Conservation (phyloP, 352 stramenopile genomes). For the Bremia lactucae region DNA sequence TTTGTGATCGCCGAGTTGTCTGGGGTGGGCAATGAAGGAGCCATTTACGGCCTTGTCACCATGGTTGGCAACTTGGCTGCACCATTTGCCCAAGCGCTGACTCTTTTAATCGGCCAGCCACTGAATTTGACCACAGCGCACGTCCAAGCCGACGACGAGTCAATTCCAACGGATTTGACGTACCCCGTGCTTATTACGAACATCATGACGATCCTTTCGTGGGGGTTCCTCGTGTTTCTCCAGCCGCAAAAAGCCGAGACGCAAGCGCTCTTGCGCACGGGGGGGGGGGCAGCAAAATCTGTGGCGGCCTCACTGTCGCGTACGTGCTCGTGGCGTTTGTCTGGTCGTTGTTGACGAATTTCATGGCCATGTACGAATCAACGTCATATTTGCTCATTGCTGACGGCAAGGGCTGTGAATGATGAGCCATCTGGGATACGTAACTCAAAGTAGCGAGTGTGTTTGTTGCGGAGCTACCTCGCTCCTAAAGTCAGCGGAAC, state of each 20-base stretch:
- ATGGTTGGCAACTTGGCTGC: conserved; percentile 28
- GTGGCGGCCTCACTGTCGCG: conserved; percentile 22
- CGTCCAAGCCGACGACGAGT: conserved; percentile 27
- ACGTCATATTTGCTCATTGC: conserved; percentile 34
- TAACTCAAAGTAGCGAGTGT: no score
- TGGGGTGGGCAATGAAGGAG: conserved; percentile 36
- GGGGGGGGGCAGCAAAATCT: conserved; percentile 25
- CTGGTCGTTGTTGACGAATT: conserved; percentile 33
- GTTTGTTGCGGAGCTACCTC: no score
- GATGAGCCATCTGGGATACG: no score
- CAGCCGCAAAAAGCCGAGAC: conserved; percentile 35
- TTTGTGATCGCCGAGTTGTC: conserved; percentile 39
- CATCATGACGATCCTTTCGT: conserved; percentile 23
- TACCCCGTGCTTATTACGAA: conserved; percentile 33
- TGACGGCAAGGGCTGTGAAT: conserved; percentile 28
- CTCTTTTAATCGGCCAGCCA: conserved; percentile 24
- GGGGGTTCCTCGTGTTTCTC: conserved; percentile 26
- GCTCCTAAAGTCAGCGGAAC: no score
- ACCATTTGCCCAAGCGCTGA: conserved; percentile 30
- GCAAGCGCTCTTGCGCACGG: conserved; percentile 18
- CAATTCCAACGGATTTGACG: conserved; percentile 25
- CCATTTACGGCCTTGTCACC: conserved; percentile 35
- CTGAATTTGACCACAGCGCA: conserved; percentile 34
- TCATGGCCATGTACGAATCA: conserved; percentile 24
- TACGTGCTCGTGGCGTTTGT: conserved; percentile 26